Evolutionary conservation across 2,329 filamentous ascomycete species (phyloP), one percentile per base, ranked within the genome.

Genomic region (Xylaria sp.): DNA sequence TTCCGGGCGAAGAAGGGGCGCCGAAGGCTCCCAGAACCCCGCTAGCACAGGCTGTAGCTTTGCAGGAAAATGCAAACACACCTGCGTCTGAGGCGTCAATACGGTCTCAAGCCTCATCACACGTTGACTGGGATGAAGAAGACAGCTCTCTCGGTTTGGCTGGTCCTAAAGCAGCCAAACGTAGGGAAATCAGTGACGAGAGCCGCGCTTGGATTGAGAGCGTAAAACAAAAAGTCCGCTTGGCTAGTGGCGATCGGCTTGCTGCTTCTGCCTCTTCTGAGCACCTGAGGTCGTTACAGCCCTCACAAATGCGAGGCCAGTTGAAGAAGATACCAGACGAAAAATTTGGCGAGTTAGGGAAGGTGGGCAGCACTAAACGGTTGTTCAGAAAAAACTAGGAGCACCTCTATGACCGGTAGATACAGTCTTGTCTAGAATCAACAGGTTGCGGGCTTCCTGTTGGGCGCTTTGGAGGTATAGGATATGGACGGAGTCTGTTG

Each of bases 181-280:
- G 86, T 7, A 85, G 87, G 12, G 85, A 83, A 73, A 90, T 87
- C 78, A 91, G 87, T 59, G 87, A 89, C 58, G 89, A 93, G 76
- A 92, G 89, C 72, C 83, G 87, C 61, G 87, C 89, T 40, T 95
- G 92, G 92, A 90, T 95, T 9, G 89, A 94, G 75, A 91, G 88
- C 65, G 90, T 95, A 79, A 89, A 92, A 78, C 89, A 92, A 72
- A 90, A 92, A 73, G 92, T 93, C 42, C 85, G 89, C 62, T 83
- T 88, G 49, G 90, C 87, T 63, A 91, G 89, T 71, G 85, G 85
- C 59, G 87, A 87, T 74, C 78, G 77, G 50, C 77, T 76, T 53
- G 66, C 75, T 19, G 71, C 77, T 62, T 52, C 59, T 14, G 19
- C 40, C 17, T 66, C 65, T 2, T 61, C 70, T 40, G 62, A 66